Evolutionary conservation across 2,329 filamentous ascomycete genomes (phyloP), one percentile per base, ranked within the genome.

Genomic region (Aureobasidium sp.): DNA sequence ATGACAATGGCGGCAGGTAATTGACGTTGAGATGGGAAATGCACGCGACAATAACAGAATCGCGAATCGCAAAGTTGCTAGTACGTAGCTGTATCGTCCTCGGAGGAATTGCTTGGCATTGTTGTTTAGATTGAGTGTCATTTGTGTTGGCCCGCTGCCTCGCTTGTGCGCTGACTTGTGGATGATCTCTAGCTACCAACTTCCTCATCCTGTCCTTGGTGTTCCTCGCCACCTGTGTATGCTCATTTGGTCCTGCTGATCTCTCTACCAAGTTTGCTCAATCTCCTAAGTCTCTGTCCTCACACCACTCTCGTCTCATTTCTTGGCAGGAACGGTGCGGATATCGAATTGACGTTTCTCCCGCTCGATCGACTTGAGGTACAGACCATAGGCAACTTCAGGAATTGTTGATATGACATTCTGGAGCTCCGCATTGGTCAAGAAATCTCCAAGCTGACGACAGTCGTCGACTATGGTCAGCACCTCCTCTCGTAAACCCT

Each of bases 61-160:
- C 58, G 58, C n/a, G 45, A 29, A 15, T 50, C 43, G 58, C 45
- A 50, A 43, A 38, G 31, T 61, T 48, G 13, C n/a, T n/a, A 13
- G 33, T 36, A 61, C 43, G 56, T 61, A 61, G 43, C 36, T 50
- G 58, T 61, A 61, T 61, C 31, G 58, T 40, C 25, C 42, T 48
- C 43, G 8, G 25, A 5, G 23, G 20, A 13, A 0, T 4, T 5
- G 15, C 58, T 50, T 50, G 45, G 58, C 58, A 8, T 61, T 50
- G 33, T 50, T 16, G 43, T n/a, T 29, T 27, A 36, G 42, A 25
- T 10, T 20, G 5, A 2, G 18, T 29, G 42, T 59, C 56, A 48
- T 25, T 33, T 59, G 6, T 27, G 42, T 59, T 59, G 56, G 55
- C 55, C 55, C 55, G 42, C 55, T 45, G 23, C 5, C 42, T 23